Percentiles rank a stretch among this genome's conserved stretches.
These are phyloP conservation scores for Teratosphaeria nubilosa DNA, from an alignment of 2,329 filamentous ascomycete species.

Conservation along the genomic window DNA sequence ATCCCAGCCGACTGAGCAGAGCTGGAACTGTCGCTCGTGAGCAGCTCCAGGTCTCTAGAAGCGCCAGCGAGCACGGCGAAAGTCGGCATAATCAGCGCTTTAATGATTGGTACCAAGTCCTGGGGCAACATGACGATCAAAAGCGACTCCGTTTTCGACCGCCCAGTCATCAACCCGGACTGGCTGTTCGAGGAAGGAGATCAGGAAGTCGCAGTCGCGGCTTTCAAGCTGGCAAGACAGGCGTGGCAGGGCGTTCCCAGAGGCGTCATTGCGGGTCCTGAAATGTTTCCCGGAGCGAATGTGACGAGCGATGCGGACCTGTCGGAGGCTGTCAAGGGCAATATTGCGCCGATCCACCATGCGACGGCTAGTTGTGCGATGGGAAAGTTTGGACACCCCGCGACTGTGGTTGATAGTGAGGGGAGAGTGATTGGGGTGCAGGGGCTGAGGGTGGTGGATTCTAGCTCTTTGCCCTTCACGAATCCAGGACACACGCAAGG, in stretches of 20 bases:
- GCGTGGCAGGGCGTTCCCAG: background rate
- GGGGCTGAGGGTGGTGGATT: slow-evolving; percentile 10
- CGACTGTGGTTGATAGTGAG: slow-evolving; percentile 5
- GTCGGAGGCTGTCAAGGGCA: slow-evolving; percentile 6
- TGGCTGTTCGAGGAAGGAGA: slow-evolving; percentile 28
- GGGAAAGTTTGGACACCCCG: background rate
- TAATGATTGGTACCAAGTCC: slow-evolving; percentile 25
- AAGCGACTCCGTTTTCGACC: slow-evolving; percentile 16
- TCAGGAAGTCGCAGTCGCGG: slow-evolving; percentile 21
- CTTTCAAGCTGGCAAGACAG: background rate
- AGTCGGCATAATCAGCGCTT: slow-evolving; percentile 24
- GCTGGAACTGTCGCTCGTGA: slow-evolving; percentile 16
- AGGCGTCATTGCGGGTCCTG: background rate
- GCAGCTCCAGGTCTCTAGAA: background rate
- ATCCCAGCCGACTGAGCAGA: slow-evolving; percentile 28
- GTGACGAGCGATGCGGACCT: slow-evolving; percentile 6
- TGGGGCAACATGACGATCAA: slow-evolving; percentile 28
- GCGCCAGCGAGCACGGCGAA: slow-evolving; percentile 3
- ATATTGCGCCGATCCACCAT: slow-evolving; percentile 7
- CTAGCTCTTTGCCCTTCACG: slow-evolving; percentile 7
- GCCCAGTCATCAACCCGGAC: slow-evolving; percentile 27
- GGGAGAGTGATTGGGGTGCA: slow-evolving; percentile 8
- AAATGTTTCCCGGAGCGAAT: slow-evolving; percentile 6
- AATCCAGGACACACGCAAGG: background rate
- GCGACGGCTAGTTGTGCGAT: background rate